Base-by-base conservation (phyloP, 306 rosid species). In the Acacia confusa region DNA sequence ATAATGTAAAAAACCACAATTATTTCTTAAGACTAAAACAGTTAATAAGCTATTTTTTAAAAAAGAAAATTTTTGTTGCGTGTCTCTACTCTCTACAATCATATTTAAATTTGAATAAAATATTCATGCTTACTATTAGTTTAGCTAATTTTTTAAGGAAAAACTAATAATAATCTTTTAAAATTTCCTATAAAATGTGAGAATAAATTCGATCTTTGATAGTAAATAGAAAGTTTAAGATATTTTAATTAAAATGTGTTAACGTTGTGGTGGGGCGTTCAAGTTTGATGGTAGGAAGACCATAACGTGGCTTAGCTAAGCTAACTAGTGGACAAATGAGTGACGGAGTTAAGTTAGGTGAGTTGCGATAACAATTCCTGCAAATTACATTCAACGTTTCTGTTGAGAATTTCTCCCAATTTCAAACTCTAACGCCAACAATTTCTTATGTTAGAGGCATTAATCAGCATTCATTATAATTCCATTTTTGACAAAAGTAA, bases 331-430 rank as follows among this genome's bases (percentile, higher is more conserved):
- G 27, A 41, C 74, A 40, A 3, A 38, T 5, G 19, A 36, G 43
- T 3, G 14, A 3, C 25, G 4, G 1, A 25, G 85, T 81, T 85
- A 32, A 32, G 85, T 81, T 85, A 32, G 88, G 88, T 85, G 80
- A 20, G 85, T 53, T 55, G 25, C 81, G 41, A 12, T 32, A 32
- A 75, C 75, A 60, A 72, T 38, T 12, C 34, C 47, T 30, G 20
- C 79, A 38, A 63, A 77, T 36, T 32, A 66, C 3, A 64, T 79
- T 66, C 77, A 72, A 70, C 65, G 41, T 74, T 82, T 74, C 81
- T 57, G 87, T 84, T 87, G 83, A 81, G 84, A 87, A 81, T 63
- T 70, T 77, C 27, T 44, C 81, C 44, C 27, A 2, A 44, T 53
- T 71, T 80, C 78, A 47, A 45, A 52, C 20, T 20, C 20, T 72